These are phyloP conservation scores for Panicum virgatum DNA, from an alignment of 202 grass and related monocot species.

Conservation along the genomic window DNA sequence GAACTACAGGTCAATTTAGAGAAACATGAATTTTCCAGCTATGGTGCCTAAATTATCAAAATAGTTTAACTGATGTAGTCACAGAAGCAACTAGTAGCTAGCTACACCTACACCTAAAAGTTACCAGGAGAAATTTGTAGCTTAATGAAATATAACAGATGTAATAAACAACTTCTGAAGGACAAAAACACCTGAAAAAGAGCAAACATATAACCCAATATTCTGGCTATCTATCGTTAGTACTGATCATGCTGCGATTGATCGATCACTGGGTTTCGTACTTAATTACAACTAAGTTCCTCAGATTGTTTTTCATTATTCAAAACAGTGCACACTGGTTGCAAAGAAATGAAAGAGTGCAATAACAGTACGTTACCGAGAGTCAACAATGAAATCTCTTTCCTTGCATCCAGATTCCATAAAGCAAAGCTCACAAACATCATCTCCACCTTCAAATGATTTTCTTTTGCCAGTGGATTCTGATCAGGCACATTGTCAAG, in stretches of 20 bases:
- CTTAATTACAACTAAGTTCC: background rate
- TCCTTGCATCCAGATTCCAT: conserved; percentile 58
- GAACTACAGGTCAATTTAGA: conserved; percentile 31
- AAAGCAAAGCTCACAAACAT: conserved; percentile 54
- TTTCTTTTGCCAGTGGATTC: conserved; percentile 63
- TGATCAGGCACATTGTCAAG: conserved; percentile 13
- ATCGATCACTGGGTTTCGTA: background rate
- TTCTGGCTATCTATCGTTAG: background rate
- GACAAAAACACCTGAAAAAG: background rate
- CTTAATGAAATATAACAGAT: conserved; percentile 16
- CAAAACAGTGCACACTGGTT: background rate
- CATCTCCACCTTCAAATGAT: conserved; percentile 54
- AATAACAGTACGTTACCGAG: conserved; percentile 39
- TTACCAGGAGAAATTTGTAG: background rate
- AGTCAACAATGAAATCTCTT: conserved; percentile 39
- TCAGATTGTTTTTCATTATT: conserved; percentile 10
- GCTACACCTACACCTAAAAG: background rate
- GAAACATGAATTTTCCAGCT: conserved; percentile 5
- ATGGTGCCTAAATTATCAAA: conserved; percentile 6
- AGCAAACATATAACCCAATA: background rate
- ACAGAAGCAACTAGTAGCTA: conserved; percentile 7
- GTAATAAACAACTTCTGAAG: background rate
- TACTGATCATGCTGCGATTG: background rate
- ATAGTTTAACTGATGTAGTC: background rate
- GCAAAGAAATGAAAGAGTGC: background rate